Conservation (phyloP, 2,329 filamentous ascomycete species). For the Penicillium sp. region DNA sequence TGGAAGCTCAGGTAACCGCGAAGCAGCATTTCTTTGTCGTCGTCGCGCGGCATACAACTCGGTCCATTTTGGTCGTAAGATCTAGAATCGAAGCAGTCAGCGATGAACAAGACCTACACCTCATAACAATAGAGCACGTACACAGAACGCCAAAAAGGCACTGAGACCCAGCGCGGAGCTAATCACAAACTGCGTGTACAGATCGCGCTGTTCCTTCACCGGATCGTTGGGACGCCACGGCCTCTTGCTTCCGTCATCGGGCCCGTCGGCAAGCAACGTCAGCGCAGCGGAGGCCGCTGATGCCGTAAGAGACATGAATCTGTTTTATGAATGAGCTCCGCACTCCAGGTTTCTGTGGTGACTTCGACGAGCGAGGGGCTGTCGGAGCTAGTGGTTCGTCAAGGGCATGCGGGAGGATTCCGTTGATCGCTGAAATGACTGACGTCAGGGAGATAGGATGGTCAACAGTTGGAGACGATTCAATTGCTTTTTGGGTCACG, state of each 20-base stretch:
- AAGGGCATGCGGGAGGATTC: slow-evolving; percentile 7
- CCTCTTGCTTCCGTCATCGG: slow-evolving; percentile 17
- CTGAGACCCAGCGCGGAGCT: slow-evolving; percentile 42
- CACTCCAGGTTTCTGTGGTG: not conserved
- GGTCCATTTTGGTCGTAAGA: slow-evolving; percentile 87
- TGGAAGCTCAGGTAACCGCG: slow-evolving; percentile 71
- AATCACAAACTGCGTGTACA: slow-evolving; percentile 46
- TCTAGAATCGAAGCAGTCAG: slow-evolving; percentile 46
- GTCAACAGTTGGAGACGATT: not conserved
- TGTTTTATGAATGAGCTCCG: not conserved
- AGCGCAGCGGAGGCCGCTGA: slow-evolving; percentile 25
- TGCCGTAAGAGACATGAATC: slow-evolving; percentile 31
- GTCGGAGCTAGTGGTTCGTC: slow-evolving; percentile 4
- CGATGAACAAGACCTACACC: not conserved
- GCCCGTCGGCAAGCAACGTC: slow-evolving; percentile 19
- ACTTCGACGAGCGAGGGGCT: slow-evolving; percentile 8
- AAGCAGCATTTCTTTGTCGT: slow-evolving; percentile 64
- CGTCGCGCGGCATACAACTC: slow-evolving; percentile 86
- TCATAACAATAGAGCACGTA: slow-evolving; percentile 25
- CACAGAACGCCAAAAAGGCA: slow-evolving; percentile 48
- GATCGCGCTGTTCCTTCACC: slow-evolving; percentile 36
- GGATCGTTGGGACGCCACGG: slow-evolving; percentile 30
- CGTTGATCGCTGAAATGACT: slow-evolving; percentile 16
- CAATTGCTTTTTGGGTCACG: no score
- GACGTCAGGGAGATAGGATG: slow-evolving; percentile 24